Conservation (phyloP, 1,284 basidiomycete genomes). For the Ustilago curta region DNA sequence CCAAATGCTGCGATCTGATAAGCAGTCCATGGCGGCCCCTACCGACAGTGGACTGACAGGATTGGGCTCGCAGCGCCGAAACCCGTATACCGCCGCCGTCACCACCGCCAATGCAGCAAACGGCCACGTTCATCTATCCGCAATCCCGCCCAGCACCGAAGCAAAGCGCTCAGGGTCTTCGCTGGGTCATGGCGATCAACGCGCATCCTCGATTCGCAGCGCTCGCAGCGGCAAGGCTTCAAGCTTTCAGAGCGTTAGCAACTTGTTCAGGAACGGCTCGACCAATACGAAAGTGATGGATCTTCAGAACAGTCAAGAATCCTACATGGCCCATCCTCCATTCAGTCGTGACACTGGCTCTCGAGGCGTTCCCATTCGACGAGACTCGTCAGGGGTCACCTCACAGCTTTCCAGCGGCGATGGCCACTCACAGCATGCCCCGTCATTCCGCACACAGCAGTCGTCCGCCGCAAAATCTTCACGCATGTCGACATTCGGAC, state of each 20-base stretch:
- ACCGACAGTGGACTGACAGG: constrained; percentile 18
- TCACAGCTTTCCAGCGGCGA: constrained; percentile 46
- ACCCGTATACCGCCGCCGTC: background rate
- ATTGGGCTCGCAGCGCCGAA: background rate
- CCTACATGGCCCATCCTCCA: constrained; percentile 8
- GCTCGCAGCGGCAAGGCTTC: constrained; percentile 25
- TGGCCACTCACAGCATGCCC: constrained; percentile 32
- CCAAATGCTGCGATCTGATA: constrained; percentile 40
- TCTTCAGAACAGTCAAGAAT: constrained; percentile 26
- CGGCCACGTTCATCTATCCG: background rate
- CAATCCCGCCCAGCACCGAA: constrained; percentile 2
- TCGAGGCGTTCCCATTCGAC: constrained; percentile 9
- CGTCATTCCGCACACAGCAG: constrained; percentile 33
- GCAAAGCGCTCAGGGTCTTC: constrained; percentile 16
- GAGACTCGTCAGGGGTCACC: constrained; percentile 26
- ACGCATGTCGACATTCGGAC: constrained; percentile 36
- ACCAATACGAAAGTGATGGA: constrained; percentile 3
- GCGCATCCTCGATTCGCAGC: constrained; percentile 23
- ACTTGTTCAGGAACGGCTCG: constrained; percentile 9
- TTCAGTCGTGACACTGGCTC: background rate
- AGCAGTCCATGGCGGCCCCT: constrained; percentile 33
- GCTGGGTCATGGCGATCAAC: constrained; percentile 12
- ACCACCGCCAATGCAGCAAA: background rate
- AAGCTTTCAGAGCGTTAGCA: constrained; percentile 22
- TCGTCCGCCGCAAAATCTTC: constrained; percentile 32